phyloP scores from a whole-genome alignment of 768 basidiomycete species.

The Amanita phalloides region DNA sequence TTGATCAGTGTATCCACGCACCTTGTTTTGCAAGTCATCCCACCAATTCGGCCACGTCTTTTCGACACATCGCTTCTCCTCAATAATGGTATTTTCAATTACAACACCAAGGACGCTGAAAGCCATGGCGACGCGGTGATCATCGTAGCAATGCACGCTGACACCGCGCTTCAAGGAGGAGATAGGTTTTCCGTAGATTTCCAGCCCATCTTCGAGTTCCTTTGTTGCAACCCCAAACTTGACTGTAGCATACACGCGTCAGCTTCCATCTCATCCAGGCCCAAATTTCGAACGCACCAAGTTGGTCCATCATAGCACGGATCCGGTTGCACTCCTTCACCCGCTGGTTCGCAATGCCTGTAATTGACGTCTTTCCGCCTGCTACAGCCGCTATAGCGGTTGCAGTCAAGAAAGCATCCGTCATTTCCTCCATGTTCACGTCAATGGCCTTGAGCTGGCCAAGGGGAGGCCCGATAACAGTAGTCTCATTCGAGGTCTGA shows the following conservation, averaged over 20 bases:
- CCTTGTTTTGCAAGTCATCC: conserved; percentile 97
- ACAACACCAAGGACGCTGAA: conserved; percentile 83
- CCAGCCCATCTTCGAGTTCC: conserved; percentile 88
- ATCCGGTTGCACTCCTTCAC: conserved; percentile 99
- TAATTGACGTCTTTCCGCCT: conserved; percentile 63
- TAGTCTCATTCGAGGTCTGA: conserved; percentile 84
- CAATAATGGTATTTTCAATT: conserved; percentile 65
- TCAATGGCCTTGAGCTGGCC: conserved; percentile 77
- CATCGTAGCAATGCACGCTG: conserved; percentile 92
- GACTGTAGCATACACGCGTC: conserved; percentile 30
- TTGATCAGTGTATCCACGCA: conserved; percentile 16
- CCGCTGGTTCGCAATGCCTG: conserved; percentile 94
- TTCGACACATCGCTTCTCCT: conserved; percentile 96
- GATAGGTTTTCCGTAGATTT: conserved; percentile 73
- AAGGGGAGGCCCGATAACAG: conserved; percentile 80
- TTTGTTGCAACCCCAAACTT: conserved; percentile 92
- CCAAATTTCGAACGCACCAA: conserved; percentile 44
- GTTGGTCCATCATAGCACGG: conserved; percentile 90
- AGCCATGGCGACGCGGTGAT: conserved; percentile 98
- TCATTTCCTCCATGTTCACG: conserved; percentile 99
- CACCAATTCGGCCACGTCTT: conserved; percentile 99
- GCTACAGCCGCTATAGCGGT: conserved; percentile 84
- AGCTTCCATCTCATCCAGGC: neutral
- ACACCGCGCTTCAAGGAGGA: conserved; percentile 54
- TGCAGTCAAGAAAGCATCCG: conserved; percentile 97